Base-by-base conservation (phyloP, 257 asterid species). In the Plantago major region DNA sequence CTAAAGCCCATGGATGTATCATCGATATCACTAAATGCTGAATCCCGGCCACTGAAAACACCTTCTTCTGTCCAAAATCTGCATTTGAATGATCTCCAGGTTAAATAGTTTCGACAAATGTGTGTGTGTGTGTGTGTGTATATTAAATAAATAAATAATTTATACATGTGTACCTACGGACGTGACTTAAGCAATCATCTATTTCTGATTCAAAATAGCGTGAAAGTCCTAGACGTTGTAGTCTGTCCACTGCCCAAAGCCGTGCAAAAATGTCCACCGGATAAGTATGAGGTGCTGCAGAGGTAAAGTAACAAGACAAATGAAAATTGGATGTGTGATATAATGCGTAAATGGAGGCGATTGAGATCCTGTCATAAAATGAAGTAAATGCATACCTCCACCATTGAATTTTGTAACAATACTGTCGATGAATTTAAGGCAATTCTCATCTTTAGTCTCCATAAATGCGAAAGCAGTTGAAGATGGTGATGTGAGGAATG, bases 391-490 rank as follows among this genome's bases (percentile, higher is more conserved):
- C 16, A 49, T 62, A 84, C 84, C 88, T 81, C 86, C 89, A 38
- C 88, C 86, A 1, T 71, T 71, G 19, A 67, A 77, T 33, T 68
- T 71, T 15, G 62, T n/a, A 1, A 81, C 73, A 5, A 60, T 65
- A 9, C 55, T 44, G 0, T 44, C 46, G 30, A 79, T 72, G 59
- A 75, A 81, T 26, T 43, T 12, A 15, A 75, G 63, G 67, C 88
- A 74, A 3, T 79, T 75, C 0, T 16, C 19, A 44, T 84, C 80
- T 18, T 73, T 65, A 0, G 88, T 81, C 22, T 84, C 69, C 77
- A 81, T 77, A 54, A 73, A 71, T 0, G 86, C 93, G 46, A 67
- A 75, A 38, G 93, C 93, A 10, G 89, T 81, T 3, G 89, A 69
- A 3, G 86, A 70, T 9, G 82, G 82, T n/a, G 88, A 84, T 4